Evolutionary conservation across 169 alveolate genomes (phyloP), one percentile per base, ranked within the genome.

Genomic region (Plasmodium billcollinsi): DNA sequence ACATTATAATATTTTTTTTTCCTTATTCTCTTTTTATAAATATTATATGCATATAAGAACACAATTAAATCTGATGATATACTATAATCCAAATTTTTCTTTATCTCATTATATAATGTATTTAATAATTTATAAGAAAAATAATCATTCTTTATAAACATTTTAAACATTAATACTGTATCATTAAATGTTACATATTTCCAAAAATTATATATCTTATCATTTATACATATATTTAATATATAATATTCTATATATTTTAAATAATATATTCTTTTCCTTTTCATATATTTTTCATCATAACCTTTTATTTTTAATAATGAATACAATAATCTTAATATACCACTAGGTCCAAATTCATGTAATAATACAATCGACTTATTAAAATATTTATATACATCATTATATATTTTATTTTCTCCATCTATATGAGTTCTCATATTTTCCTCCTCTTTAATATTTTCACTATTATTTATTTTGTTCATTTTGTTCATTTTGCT

Each of bases 291-390:
- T 45, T 24, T 62, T 61, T n/a, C 33, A 12, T 66, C 75, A 52
- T 14, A 71, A 39, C 29, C 14, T 58, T 49, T 83, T 83, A 71
- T 69, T 83, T 70, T 83, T 59, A 54, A 73, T 50, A 83, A 11
- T 2, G 86, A 83, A 63, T 63, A 26, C 50, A 83, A 20, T 56
- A 83, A 70, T 14, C 91, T 39, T 45, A 83, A 49, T 24, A 83
- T 56, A 58, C 85, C 91, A 11, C 50, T 69, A 2, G 91, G 86
- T 3, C 91, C 85, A 39, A 83, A 83, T 63, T 83, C 91, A 2
- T 83, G 80, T 26, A 83, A 63, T 58, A 63, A 73, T 43, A 83
- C 91, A 18, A 54, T 62, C 7, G 91, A 73, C 29, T 83, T 83
- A 29, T 83, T 47, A 24, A 83, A 18, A 49, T 69, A 52, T 15